A percentile compares a stretch with the other conserved stretches of the same genome.
phyloP scores from a whole-genome alignment of 2,329 filamentous ascomycete species.

The Epichloe gansuensis region DNA sequence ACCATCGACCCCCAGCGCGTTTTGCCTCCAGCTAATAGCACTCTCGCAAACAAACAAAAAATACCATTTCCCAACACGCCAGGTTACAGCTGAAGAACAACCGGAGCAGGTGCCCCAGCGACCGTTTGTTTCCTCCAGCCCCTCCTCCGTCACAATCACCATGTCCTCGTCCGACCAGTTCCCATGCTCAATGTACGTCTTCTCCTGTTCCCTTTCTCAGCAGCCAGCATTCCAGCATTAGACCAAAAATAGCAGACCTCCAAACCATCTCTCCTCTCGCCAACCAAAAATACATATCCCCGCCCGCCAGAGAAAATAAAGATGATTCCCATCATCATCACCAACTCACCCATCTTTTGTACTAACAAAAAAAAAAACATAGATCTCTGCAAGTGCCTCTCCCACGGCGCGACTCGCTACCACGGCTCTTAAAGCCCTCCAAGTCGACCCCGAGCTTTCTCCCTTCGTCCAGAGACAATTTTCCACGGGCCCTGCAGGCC shows the following conservation, averaged over 20 bases:
- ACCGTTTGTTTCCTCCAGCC: background rate
- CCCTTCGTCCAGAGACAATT: constrained; percentile 67
- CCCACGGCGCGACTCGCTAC: constrained; percentile 63
- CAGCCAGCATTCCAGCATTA: background rate
- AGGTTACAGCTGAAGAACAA: too few relatives aligned
- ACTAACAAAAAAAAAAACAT: constrained; percentile 1
- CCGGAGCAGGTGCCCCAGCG: background rate
- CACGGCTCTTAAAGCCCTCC: constrained; percentile 61
- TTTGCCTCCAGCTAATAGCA: background rate
- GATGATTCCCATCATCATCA: background rate
- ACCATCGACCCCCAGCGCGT: too few relatives aligned
- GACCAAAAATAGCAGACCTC: too few relatives aligned
- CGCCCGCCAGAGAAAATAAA: background rate
- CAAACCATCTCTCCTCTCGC: background rate
- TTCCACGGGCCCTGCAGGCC: constrained; percentile 31
- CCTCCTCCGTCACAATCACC: background rate
- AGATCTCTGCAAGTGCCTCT: constrained; percentile 72
- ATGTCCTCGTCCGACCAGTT: constrained; percentile 5
- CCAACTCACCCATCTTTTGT: background rate
- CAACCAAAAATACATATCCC: background rate
- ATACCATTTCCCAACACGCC: background rate
- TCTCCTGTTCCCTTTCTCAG: constrained; percentile 34
- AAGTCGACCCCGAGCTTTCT: constrained; percentile 83
- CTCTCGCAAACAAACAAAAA: background rate
- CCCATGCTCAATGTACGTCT: constrained; percentile 7